These are phyloP conservation scores for Aureobasidium sp. DNA, from an alignment of 2,329 filamentous ascomycete genomes.

Conservation along the genomic window DNA sequence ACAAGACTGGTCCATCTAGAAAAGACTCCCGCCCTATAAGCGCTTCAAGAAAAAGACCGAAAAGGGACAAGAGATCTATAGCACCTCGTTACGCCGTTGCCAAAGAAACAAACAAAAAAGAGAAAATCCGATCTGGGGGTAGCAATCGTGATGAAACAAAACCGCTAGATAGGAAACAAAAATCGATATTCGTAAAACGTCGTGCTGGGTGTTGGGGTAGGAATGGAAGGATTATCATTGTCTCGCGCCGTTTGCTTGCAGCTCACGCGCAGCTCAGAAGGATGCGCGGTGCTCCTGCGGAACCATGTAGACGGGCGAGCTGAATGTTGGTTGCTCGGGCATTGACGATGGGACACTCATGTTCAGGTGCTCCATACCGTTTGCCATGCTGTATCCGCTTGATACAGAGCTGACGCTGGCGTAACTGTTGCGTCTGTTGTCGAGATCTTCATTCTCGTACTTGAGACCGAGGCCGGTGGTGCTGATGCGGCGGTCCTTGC, in stretches of 20 bases:
- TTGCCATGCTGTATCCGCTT: conserved; percentile 8
- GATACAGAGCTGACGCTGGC: conserved; percentile 4
- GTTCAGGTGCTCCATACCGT: conserved; percentile 1
- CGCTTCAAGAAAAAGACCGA: background rate
- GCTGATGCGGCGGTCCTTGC: conserved; percentile 67
- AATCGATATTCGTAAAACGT: conserved; percentile 11
- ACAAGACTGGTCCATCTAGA: background rate
- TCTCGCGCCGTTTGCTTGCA: background rate
- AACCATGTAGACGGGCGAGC: background rate
- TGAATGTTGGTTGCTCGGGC: conserved; percentile 3
- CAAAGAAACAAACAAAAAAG: background rate
- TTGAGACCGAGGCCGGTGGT: conserved; percentile 18
- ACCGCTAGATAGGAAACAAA: background rate
- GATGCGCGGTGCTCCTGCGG: conserved; percentile 6
- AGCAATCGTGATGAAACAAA: background rate
- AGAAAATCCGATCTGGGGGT: background rate
- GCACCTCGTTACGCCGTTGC: background rate
- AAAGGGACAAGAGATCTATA: conserved; percentile 1
- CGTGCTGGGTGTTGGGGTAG: background rate
- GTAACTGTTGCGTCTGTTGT: conserved; percentile 12
- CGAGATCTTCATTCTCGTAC: background rate
- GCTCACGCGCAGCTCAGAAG: background rate
- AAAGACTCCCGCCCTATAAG: background rate
- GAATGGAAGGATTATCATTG: background rate
- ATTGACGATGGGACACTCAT: conserved; percentile 5